These are phyloP conservation scores for Conticribra guillardii DNA, from an alignment of 108 stramenopile species.

Conservation along the genomic window DNA sequence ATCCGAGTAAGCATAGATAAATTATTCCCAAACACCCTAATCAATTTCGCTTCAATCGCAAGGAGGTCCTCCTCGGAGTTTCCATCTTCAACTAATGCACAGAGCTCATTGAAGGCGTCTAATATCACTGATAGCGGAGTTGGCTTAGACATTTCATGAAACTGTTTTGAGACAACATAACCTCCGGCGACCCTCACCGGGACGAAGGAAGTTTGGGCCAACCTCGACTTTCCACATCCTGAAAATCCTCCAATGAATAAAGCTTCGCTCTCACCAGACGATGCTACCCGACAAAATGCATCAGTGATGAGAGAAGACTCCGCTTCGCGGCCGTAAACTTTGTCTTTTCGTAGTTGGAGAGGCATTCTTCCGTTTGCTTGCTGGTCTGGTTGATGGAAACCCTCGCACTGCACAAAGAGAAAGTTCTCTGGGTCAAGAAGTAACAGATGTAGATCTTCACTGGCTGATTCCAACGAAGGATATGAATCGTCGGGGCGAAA, in stretches of 20 bases:
- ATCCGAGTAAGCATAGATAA: slow-evolving; percentile 18
- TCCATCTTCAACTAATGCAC: slow-evolving; percentile 6
- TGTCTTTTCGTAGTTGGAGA: slow-evolving; percentile 2
- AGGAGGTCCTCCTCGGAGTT: neutral
- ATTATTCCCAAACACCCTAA: slow-evolving; percentile 16
- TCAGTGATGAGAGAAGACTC: slow-evolving; percentile 26
- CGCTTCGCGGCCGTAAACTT: slow-evolving; percentile 26
- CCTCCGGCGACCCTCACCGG: slow-evolving; percentile 25
- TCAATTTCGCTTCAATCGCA: slow-evolving; percentile 12
- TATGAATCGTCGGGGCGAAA: slow-evolving; percentile 15
- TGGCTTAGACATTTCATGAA: slow-evolving; percentile 26
- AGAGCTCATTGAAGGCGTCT: slow-evolving; percentile 32
- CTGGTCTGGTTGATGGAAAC: no score
- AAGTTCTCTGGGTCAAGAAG: slow-evolving; percentile 19
- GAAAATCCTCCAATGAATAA: slow-evolving; percentile 31
- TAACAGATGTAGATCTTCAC: slow-evolving; percentile 24
- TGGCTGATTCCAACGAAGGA: slow-evolving; percentile 11
- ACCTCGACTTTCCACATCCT: slow-evolving; percentile 24
- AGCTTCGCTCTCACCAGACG: slow-evolving; percentile 29
- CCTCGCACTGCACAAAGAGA: slow-evolving; percentile 8
- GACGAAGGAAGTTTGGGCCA: slow-evolving; percentile 23
- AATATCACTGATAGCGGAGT: slow-evolving; percentile 26
- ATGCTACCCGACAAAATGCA: slow-evolving; percentile 27
- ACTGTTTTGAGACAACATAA: slow-evolving; percentile 28
- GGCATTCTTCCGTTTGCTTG: neutral